Evolutionary conservation across 1,139 yeast species (phyloP), one percentile per base, ranked within the genome.

Genomic region (Geotrichum aggregatum): DNA sequence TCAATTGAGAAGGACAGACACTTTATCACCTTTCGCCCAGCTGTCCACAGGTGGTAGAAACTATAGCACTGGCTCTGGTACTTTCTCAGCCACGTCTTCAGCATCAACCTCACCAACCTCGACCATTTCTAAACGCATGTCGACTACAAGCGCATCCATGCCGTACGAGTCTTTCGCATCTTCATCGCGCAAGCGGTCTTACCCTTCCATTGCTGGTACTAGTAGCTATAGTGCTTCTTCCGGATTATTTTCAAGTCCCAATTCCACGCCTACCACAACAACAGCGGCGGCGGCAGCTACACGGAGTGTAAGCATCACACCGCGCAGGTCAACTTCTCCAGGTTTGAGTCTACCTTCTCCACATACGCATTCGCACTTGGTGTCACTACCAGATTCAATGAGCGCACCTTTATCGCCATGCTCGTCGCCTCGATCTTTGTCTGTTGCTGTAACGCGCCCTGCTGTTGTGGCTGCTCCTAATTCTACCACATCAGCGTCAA

Each of bases 121-220:
- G 18, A 22, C 44, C 33, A 11, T 22, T 14, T 40, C n/a, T n/a
- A 13, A n/a, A n/a, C 33, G 30, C 24, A 14, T 22, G 19, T 40
- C 44, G 19, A 13, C 28, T n/a, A 36, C 41, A 4, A 11, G 21
- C 41, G 11, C 30, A 22, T 26, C 44, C 33, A 38, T 22, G 41
- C 30, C 31, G 10, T 40, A 40, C 44, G 44, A 40, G 31, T 40
- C 44, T 19, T 24, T 40, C 10, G 44, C 44, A 22, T 40, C 44
- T 28, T 22, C 33, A 8, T 40, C 44, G 6, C 44, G 44, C 28
- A 40, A 40, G n/a, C 28, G 44, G 18, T 40, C 44, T 1, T 40
- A 40, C 33, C 44, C 44, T 2, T 24, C 33, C 33, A 24, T 24
- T 8, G 24, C 19, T n/a, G 22, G 4, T 11, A 16, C 16, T 19